Percentiles rank a stretch among this genome's conserved stretches.
These are phyloP conservation scores for Dendrostoma leiphaemia DNA, from an alignment of 2,329 filamentous ascomycete genomes.

Conservation along the genomic window DNA sequence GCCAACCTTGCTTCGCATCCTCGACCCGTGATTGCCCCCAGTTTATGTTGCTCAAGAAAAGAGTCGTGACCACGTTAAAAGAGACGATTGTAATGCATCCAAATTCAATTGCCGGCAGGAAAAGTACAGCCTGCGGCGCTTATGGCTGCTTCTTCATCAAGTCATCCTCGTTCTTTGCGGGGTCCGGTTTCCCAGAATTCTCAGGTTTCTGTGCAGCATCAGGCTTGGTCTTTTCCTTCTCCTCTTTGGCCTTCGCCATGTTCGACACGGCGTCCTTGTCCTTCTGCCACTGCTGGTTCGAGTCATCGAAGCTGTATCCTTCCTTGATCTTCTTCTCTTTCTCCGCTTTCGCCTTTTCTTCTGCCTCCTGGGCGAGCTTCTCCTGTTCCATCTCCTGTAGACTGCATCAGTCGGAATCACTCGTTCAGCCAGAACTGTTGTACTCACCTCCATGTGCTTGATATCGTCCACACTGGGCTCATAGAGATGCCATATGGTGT, in stretches of 20 bases:
- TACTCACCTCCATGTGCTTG: constrained; percentile 81
- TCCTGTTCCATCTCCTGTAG: constrained; percentile 87
- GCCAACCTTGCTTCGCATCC: not conserved
- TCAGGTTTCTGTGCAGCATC: constrained; percentile 13
- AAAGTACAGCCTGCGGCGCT: not conserved
- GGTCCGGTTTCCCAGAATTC: constrained; percentile 7
- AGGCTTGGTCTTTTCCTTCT: constrained; percentile 23
- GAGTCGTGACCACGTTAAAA: not conserved
- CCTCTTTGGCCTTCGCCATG: constrained; percentile 61
- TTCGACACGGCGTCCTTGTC: constrained; percentile 64
- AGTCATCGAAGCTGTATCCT: constrained; percentile 64
- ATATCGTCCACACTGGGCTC: constrained; percentile 98
- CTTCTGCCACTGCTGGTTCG: constrained; percentile 80
- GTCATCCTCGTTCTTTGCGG: not conserved
- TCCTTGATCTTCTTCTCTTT: constrained; percentile 76
- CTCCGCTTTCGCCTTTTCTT: constrained; percentile 72
- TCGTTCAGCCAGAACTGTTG: not conserved
- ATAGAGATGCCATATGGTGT: constrained; percentile 99
- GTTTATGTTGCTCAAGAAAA: not conserved
- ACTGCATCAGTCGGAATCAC: constrained; percentile 18
- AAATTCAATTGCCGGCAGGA: not conserved
- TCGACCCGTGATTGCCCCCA: too few relatives aligned
- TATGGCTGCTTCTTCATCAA: constrained; percentile 5
- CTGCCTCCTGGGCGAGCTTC: constrained; percentile 72
- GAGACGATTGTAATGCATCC: not conserved